Base-by-base conservation (phyloP, 106 monocot genomes). In the Posidonia australis region DNA sequence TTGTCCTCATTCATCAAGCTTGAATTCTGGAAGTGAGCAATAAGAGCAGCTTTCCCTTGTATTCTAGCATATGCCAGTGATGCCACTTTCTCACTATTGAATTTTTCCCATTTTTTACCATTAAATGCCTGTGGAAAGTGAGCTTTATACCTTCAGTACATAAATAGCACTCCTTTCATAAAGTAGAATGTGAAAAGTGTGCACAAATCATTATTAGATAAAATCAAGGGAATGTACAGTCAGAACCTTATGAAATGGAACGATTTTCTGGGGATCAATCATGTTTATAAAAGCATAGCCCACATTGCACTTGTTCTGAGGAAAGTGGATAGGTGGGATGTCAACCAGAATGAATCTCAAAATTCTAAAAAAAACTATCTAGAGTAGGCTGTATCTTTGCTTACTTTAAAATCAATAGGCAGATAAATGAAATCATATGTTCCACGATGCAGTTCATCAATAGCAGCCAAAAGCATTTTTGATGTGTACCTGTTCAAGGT, bases 281-380 rank as follows among this genome's bases (percentile, higher is more conserved):
- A 94, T 80, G 75, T 94, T 94, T 78, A 94, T 89, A 68, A 94
- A 94, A 30, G 93, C 93, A 78, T 94, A 94, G 29, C 93, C 93
- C 66, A 94, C 93, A 48, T 94, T 94, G 71, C 93, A 94, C 60
- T 94, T 94, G 73, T 94, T 94, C 93, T 94, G 83, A 63, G 10
- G 46, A 51, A 55, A 27, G 12, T 25, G 64, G 41, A 21, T 46
- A 47, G 14, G 36, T 6, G 25, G 26, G 23, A 19, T 21, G 23
- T 23, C 53, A 24, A 22, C 10, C 10, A n/a, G n/a, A 22, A 54
- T 24, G 53, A 54, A 54, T 22, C 21, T 51, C 1, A 13, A 54
- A 19, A 20, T 11, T 24, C 19, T 54, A 21, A 2, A 54, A 16
- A 22, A 60, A 68, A 36, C 20, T 13, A 13, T n/a, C 10, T 10